phyloP scores from a whole-genome alignment of 768 basidiomycete species.

The Boletus subcaerulescens region DNA sequence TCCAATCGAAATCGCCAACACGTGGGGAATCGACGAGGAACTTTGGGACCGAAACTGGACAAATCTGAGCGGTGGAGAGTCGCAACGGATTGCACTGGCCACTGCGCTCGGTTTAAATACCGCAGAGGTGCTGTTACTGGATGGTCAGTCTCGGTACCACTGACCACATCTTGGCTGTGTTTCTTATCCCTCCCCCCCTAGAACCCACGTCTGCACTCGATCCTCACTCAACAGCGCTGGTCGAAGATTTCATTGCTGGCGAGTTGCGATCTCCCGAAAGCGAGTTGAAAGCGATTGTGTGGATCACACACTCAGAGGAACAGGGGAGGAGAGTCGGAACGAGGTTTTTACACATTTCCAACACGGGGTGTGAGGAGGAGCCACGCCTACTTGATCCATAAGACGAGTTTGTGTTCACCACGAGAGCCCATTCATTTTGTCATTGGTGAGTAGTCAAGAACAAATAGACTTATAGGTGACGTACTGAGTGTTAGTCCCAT shows the following conservation, averaged over 20 bases:
- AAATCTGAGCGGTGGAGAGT: conserved; percentile 81
- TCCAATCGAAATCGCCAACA: conserved; percentile 51
- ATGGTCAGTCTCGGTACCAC: conserved; percentile 49
- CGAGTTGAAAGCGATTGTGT: conserved; percentile 68
- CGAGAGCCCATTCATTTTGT: neutral
- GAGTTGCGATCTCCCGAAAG: conserved; percentile 49
- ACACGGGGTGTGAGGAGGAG: conserved; percentile 45
- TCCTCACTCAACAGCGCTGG: conserved; percentile 54
- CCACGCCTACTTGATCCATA: conserved; percentile 27
- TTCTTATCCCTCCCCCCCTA: conserved; percentile 27
- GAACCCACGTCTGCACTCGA: conserved; percentile 92
- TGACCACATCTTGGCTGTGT: neutral
- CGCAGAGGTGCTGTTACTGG: conserved; percentile 76
- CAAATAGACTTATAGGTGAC: neutral
- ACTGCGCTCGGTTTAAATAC: conserved; percentile 68
- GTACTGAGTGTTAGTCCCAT: conserved; percentile 38
- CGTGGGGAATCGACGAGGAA: conserved; percentile 64
- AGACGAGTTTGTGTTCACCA: neutral
- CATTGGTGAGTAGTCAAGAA: neutral
- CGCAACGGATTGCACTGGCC: conserved; percentile 79
- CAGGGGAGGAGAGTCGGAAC: conserved; percentile 76
- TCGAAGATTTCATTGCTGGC: conserved; percentile 60
- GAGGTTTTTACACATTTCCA: conserved; percentile 52
- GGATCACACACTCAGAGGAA: conserved; percentile 87
- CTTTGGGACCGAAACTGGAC: conserved; percentile 83